A percentile compares a stretch with the other conserved stretches of the same genome.
Conservation (phyloP, 305 asterid species). For the Euphrasia arctica region DNA sequence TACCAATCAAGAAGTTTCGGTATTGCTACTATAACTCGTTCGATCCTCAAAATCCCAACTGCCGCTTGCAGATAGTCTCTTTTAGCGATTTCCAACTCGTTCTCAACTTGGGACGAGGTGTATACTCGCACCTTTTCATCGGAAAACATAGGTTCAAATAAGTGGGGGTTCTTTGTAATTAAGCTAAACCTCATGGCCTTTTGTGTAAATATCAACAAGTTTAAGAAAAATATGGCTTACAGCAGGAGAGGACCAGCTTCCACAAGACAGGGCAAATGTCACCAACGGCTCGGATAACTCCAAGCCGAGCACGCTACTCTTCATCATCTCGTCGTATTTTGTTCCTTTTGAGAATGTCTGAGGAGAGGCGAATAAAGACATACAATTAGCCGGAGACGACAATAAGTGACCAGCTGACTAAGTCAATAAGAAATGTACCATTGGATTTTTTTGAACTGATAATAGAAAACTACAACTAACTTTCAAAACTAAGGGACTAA, state of each 20-base stretch:
- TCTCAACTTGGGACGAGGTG: conserved; percentile 65
- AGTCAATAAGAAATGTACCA: background rate
- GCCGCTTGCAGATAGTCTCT: conserved; percentile 70
- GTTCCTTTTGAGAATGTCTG: conserved; percentile 59
- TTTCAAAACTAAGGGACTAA: too few species aligned
- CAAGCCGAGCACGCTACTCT: conserved; percentile 55
- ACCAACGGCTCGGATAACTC: conserved; percentile 75
- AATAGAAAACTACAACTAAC: too few species aligned
- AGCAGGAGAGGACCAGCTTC: conserved; percentile 91
- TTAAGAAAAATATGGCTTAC: conserved; percentile 40
- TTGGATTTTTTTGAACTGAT: too few species aligned
- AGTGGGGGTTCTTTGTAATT: background rate
- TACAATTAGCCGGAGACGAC: conserved; percentile 10
- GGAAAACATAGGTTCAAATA: too few species aligned
- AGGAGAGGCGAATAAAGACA: conserved; percentile 24
- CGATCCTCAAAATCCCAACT: conserved; percentile 47
- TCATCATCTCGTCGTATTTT: conserved; percentile 48
- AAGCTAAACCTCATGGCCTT: background rate
- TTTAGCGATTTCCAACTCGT: conserved; percentile 67
- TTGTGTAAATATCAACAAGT: background rate
- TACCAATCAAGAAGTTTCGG: conserved; percentile 80
- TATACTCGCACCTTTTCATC: conserved; percentile 54
- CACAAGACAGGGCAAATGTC: conserved; percentile 84
- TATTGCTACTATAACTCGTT: conserved; percentile 41
- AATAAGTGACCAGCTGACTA: background rate